These are phyloP conservation scores for Blastomyces percursus DNA, from an alignment of 2,329 filamentous ascomycete genomes.

Conservation along the genomic window DNA sequence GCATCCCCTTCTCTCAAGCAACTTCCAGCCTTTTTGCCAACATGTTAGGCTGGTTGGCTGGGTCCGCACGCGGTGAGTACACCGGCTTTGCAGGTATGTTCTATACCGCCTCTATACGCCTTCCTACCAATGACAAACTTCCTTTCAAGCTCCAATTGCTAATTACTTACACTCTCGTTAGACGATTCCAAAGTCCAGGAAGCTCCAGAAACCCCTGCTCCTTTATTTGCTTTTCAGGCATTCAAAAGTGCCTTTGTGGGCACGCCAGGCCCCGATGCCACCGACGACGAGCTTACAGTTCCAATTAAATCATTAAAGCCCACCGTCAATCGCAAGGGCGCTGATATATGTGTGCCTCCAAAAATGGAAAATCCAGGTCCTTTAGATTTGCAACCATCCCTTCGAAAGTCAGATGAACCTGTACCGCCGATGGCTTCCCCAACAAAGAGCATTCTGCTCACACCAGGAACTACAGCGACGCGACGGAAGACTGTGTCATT, in stretches of 20 bases:
- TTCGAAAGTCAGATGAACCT: conserved; percentile 11
- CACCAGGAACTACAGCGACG: conserved; percentile 47
- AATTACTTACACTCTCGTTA: conserved; percentile 6
- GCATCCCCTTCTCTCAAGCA: conserved; percentile 15
- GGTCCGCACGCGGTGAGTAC: conserved; percentile 20
- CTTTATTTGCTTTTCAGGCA: conserved; percentile 56
- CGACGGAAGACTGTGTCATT: conserved; percentile 53
- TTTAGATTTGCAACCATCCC: conserved; percentile 8
- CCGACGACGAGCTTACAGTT: conserved; percentile 16
- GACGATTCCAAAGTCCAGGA: conserved; percentile 31
- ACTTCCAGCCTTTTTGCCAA: conserved; percentile 8
- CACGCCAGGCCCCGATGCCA: conserved; percentile 45
- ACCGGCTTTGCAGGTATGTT: conserved; percentile 22
- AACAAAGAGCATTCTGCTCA: conserved; percentile 54
- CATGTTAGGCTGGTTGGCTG: conserved; percentile 29
- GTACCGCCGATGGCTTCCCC: conserved; percentile 36
- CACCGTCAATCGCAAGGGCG: conserved; percentile 10
- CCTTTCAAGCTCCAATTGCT: conserved; percentile 4
- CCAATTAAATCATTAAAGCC: conserved; percentile 13
- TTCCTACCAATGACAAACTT: not conserved
- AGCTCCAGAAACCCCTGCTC: conserved; percentile 53
- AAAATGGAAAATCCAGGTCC: conserved; percentile 15
- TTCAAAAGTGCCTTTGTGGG: conserved; percentile 48
- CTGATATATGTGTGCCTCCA: conserved; percentile 11
- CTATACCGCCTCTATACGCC: conserved; percentile 6